Conservation (phyloP, 768 basidiomycete species). For the Coprinopsis sp. region DNA sequence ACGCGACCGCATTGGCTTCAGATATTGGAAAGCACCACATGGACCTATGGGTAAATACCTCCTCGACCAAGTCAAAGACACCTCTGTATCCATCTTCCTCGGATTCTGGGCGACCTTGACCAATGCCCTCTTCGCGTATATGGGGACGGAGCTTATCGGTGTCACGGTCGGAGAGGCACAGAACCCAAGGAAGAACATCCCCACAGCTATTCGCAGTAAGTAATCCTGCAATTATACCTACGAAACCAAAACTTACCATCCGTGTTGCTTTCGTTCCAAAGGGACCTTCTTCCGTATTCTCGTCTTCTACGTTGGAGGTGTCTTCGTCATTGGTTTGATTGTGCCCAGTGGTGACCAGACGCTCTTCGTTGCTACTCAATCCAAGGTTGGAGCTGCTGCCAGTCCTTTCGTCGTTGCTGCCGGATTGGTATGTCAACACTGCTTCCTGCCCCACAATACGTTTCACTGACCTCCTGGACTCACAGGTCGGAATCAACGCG, state of each 20-base stretch:
- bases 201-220: conserved; percentile 61
- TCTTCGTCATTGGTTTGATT: conserved; percentile 68
- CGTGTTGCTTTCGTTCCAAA: too few species aligned
- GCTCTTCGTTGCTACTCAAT: conserved; percentile 41
- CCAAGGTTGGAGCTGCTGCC: conserved; percentile 50
- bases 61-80: conserved; percentile 41
- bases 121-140: conserved; percentile 69
- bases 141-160: conserved; percentile 75
- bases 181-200: conserved; percentile 71
- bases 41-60: conserved; percentile 58
- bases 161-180: conserved; percentile 57
- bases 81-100: conserved; percentile 50
- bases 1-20: conserved; percentile 45
- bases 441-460: not conserved
- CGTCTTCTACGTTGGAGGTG: conserved; percentile 62
- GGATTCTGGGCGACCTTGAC: conserved; percentile 71
- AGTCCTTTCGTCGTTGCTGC: conserved; percentile 60
- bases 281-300: conserved; percentile 55
- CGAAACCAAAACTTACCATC: too few species aligned
- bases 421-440: conserved; percentile 25
- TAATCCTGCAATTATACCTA: too few species aligned
- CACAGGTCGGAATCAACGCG: conserved; percentile 49
- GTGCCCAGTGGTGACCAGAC: conserved; percentile 57
- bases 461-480: not conserved
- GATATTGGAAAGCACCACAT: conserved; percentile 44